These are phyloP conservation scores for Hypomyces perniciosus DNA, from an alignment of 2,329 filamentous ascomycete species.

Conservation along the genomic window DNA sequence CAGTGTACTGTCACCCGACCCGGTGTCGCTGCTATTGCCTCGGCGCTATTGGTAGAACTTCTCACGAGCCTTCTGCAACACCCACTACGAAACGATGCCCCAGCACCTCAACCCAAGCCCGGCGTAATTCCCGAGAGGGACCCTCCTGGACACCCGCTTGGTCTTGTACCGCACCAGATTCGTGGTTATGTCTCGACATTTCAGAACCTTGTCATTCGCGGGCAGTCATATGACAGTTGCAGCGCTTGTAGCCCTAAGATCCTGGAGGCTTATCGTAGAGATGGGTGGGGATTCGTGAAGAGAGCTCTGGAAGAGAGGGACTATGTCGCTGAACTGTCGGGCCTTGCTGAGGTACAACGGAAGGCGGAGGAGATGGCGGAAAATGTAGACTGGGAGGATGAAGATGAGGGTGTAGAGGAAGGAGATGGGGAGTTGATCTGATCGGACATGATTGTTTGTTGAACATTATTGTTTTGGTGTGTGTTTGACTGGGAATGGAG, in stretches of 20 bases:
- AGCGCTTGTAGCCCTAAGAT: conserved; percentile 72
- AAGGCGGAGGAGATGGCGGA: conserved; percentile 45
- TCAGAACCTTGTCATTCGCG: conserved; percentile 66
- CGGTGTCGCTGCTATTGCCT: conserved; percentile 86
- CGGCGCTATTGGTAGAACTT: conserved; percentile 83
- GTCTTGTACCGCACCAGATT: conserved; percentile 72
- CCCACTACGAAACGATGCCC: conserved; percentile 59
- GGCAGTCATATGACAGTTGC: conserved; percentile 72
- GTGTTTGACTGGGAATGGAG: not conserved
- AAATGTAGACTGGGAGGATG: conserved; percentile 57
- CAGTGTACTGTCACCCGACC: conserved; percentile 96
- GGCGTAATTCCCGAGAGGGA: conserved; percentile 46
- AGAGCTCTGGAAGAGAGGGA: conserved; percentile 67
- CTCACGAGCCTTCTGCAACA: conserved; percentile 85
- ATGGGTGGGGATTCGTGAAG: conserved; percentile 73
- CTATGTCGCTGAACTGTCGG: conserved; percentile 72
- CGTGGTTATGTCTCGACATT: conserved; percentile 72
- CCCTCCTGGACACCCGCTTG: conserved; percentile 54
- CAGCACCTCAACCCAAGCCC: conserved; percentile 44
- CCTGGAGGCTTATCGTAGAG: conserved; percentile 57
- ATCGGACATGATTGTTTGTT: not conserved
- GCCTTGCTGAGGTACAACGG: conserved; percentile 65
- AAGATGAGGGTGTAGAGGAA: conserved; percentile 40
- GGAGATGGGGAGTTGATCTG: conserved; percentile 50
- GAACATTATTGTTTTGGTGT: not conserved